phyloP scores from a whole-genome alignment of 331 rosid genomes.

The Malus hybrid region DNA sequence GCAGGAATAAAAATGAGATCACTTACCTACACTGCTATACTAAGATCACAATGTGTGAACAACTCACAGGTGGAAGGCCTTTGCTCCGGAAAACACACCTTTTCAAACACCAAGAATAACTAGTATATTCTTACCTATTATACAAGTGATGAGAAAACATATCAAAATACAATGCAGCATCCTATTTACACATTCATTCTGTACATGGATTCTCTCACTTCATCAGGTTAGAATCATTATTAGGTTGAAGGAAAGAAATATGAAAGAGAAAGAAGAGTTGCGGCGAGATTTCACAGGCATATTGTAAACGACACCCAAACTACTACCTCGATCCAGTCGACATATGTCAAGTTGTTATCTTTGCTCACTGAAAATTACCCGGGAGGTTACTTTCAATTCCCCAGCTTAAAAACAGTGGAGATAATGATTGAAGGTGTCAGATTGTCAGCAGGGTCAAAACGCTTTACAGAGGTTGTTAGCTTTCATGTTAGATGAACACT shows the following conservation, averaged over 20 bases:
- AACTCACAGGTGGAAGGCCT: background rate
- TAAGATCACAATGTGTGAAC: background rate
- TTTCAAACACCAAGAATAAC: background rate
- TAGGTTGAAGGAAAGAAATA: slow-evolving; percentile 26
- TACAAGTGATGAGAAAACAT: no score
- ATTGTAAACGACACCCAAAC: slow-evolving; percentile 24
- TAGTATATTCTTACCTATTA: no score
- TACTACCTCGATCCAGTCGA: slow-evolving; percentile 19
- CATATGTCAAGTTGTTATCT: slow-evolving; percentile 32
- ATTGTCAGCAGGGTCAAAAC: slow-evolving; percentile 62
- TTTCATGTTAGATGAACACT: slow-evolving; percentile 91
- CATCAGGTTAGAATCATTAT: slow-evolving; percentile 38
- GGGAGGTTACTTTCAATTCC: slow-evolving; percentile 21
- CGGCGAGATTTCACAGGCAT: slow-evolving; percentile 25
- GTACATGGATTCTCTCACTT: slow-evolving; percentile 43
- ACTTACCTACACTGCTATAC: no score
- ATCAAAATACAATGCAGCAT: slow-evolving; percentile 12
- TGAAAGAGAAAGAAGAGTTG: background rate
- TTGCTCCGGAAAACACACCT: background rate
- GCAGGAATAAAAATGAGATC: background rate
- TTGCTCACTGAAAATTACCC: slow-evolving; percentile 18
- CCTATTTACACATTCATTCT: slow-evolving; percentile 55
- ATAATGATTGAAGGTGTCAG: slow-evolving; percentile 33
- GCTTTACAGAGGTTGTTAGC: slow-evolving; percentile 98
- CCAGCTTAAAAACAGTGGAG: slow-evolving; percentile 44